These are phyloP conservation scores for Metarhizium robertsii DNA, from an alignment of 2,329 filamentous ascomycete genomes.

Conservation along the genomic window DNA sequence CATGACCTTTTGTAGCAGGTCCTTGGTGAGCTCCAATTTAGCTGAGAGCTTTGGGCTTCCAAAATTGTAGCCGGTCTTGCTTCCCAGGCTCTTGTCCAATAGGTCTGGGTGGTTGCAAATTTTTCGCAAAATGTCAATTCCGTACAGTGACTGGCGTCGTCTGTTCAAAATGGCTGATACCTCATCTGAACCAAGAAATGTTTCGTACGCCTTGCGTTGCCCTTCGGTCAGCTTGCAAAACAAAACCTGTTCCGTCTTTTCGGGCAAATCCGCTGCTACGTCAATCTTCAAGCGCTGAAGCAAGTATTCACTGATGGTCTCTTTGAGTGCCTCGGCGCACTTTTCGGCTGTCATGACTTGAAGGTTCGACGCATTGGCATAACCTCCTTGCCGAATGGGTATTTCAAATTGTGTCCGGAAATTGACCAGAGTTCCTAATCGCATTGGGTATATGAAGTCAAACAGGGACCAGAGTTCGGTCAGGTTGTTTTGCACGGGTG, in stretches of 20 bases:
- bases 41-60: slow-evolving; percentile 73
- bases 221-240: slow-evolving; percentile 81
- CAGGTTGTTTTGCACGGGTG: slow-evolving; percentile 95
- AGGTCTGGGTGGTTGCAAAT: slow-evolving; percentile 97
- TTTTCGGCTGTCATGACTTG: slow-evolving; percentile 92
- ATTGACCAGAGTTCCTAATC: slow-evolving; percentile 79
- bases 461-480: slow-evolving; percentile 95
- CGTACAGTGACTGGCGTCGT: slow-evolving; percentile 72
- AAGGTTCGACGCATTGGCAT: slow-evolving; percentile 88
- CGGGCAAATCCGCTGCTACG: slow-evolving; percentile 84
- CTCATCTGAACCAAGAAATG: slow-evolving; percentile 73
- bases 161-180: slow-evolving; percentile 73
- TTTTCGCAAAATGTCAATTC: slow-evolving; percentile 86
- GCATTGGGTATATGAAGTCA: slow-evolving; percentile 96
- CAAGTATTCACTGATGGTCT: slow-evolving; percentile 86
- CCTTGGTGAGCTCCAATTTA: slow-evolving; percentile 92
- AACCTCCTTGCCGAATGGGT: slow-evolving; percentile 86
- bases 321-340: slow-evolving; percentile 88
- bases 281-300: slow-evolving; percentile 89
- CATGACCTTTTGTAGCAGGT: slow-evolving; percentile 73
- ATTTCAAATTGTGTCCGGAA: slow-evolving; percentile 90
- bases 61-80: slow-evolving; percentile 62
- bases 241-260: slow-evolving; percentile 92
- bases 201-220: slow-evolving; percentile 72
- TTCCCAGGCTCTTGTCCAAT: slow-evolving; percentile 48